Evolutionary conservation across 202 grass and related monocot genomes (phyloP), one percentile per base, ranked within the genome.

Genomic region (Musa balbisiana): DNA sequence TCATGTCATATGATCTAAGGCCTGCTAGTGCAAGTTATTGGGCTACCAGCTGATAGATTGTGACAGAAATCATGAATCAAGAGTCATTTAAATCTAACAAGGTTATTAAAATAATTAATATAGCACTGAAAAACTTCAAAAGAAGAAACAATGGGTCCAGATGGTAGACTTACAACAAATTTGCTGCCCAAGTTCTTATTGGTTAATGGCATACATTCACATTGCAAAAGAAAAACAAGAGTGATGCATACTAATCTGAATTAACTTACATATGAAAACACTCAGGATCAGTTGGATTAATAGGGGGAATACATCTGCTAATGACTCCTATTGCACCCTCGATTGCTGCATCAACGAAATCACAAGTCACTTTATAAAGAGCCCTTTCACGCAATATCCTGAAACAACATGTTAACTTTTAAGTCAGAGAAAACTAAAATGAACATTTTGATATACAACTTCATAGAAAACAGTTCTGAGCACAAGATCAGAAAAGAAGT

Each of bases 281-380:
- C 71, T 99, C 96, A 24, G 96, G 96, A 85, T 99, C 96, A 55
- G 96, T 99, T 88, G 96, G 96, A 82, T 99, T 99, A 33, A 99
- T 99, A 69, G 96, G 96, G 12, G 92, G 91, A 60, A 99, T 93
- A 59, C 89, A 99, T 95, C 96, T 84, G 78, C 88, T 99, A 51
- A 99, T 99, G 58, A 99, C 96, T 80, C 96, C 96, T 73, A 92
- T 83, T 62, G 96, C 96, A 76, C 96, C 96, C 85, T 99, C 92
- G 24, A 92, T 82, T 67, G 96, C 96, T 49, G 96, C 96, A 85
- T 99, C 96, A 74, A 99, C 89, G 63, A 99, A 99, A 86, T 99
- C 96, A 50, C 96, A 99, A 73, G 91, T 92, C 60, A 99, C 96
- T 77, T 99, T 99, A 83, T 99, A 99, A 51, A 99, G 89, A 11